Conservation (phyloP, 352 stramenopile species). For the Pythium monospermum region DNA sequence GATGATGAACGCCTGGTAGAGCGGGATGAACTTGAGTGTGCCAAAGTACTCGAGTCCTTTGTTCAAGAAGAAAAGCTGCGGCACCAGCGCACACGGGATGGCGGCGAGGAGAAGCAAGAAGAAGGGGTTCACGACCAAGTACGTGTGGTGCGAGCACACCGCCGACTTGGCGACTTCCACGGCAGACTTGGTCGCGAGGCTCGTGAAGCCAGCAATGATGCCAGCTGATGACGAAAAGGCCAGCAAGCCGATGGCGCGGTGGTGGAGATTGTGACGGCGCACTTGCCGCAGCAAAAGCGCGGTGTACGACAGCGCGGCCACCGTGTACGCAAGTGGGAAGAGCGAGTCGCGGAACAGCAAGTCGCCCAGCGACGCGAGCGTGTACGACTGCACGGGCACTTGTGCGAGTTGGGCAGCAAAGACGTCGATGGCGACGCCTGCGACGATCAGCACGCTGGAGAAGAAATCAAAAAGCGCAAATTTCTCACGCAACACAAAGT, state of each 20-base stretch:
- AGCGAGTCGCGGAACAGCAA: constrained; percentile 53
- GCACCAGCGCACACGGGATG: constrained; percentile 53
- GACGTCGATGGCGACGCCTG: constrained; percentile 58
- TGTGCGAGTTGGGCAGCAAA: constrained; percentile 44
- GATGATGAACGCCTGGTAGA: constrained; percentile 84
- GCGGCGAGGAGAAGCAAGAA: constrained; percentile 55
- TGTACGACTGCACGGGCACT: constrained; percentile 45
- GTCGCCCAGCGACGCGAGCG: constrained; percentile 39
- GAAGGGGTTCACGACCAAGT: constrained; percentile 60
- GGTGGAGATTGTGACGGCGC: constrained; percentile 44
- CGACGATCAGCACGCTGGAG: constrained; percentile 58
- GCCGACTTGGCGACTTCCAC: constrained; percentile 60
- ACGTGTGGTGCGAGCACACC: constrained; percentile 29
- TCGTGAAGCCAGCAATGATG: constrained; percentile 76
- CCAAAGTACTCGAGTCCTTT: constrained; percentile 73
- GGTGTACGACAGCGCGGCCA: constrained; percentile 42
- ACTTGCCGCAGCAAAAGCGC: constrained; percentile 52
- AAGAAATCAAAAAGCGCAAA: constrained; percentile 45
- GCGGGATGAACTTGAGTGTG: constrained; percentile 75
- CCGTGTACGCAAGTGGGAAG: constrained; percentile 48
- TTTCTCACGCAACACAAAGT: constrained; percentile 54
- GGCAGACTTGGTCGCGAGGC: constrained; percentile 67
- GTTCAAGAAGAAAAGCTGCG: constrained; percentile 77
- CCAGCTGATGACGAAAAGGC: constrained; percentile 69
- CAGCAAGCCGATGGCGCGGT: constrained; percentile 44